Conservation (phyloP, 2,329 filamentous ascomycete genomes). For the Aureobasidium sp. region DNA sequence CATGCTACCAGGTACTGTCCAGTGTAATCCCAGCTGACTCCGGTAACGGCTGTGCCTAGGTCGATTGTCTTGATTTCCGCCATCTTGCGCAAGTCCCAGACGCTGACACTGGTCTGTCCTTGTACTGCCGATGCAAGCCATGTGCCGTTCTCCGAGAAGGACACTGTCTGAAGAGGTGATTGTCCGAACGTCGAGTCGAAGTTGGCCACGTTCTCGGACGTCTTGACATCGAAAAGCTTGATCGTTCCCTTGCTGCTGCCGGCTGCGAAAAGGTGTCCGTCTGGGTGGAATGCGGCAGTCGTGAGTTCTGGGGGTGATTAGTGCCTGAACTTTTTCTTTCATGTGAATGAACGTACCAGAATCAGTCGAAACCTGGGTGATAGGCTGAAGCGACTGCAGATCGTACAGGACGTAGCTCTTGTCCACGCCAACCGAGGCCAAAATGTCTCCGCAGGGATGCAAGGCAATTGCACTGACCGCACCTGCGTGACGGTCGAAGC, state of each 20-base stretch:
- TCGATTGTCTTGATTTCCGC: conserved; percentile 78
- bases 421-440: conserved; percentile 82
- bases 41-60: conserved; percentile 67
- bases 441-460: conserved; percentile 73
- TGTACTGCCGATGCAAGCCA: conserved; percentile 83
- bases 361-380: conserved; percentile 73
- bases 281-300: conserved; percentile 81
- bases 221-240: conserved; percentile 82
- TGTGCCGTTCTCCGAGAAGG: conserved; percentile 93
- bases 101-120: conserved; percentile 67
- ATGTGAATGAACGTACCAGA: conserved; percentile 51
- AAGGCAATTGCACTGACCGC: conserved; percentile 67
- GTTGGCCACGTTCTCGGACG: conserved; percentile 64
- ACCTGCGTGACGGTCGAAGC: conserved; percentile 75
- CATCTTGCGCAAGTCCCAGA: conserved; percentile 88
- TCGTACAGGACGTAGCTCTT: conserved; percentile 93
- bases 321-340: conserved; percentile 1
- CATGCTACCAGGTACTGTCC: conserved; percentile 84
- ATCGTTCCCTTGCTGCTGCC: conserved; percentile 74
- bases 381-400: conserved; percentile 54
- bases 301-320: conserved; percentile 53
- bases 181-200: conserved; percentile 50
- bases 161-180: conserved; percentile 60
- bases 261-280: conserved; percentile 86
- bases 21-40: conserved; percentile 85